phyloP scores from a whole-genome alignment of 768 basidiomycete genomes.

The Lactarius akahatsu region DNA sequence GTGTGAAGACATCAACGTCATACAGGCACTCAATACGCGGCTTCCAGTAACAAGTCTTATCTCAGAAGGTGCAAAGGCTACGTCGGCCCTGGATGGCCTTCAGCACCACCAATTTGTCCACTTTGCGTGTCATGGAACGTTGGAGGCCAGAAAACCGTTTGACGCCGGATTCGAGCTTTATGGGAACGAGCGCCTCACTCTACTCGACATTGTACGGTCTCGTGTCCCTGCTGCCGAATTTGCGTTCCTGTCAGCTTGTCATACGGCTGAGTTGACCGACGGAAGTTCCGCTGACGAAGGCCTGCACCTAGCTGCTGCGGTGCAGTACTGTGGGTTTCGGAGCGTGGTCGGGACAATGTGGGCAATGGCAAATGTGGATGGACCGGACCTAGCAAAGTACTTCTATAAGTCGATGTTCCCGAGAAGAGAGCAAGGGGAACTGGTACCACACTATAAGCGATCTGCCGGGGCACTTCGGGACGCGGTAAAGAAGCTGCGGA shows the following conservation, averaged over 20 bases:
- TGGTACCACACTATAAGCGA: neutral
- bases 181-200: neutral
- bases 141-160: neutral
- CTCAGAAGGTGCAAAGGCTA: neutral
- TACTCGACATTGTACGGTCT: neutral
- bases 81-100: neutral
- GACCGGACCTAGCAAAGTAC: neutral
- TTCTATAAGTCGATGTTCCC: neutral
- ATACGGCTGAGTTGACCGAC: neutral
- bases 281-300: neutral
- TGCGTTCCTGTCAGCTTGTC: neutral
- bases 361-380: neutral
- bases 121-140: neutral
- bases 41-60: neutral
- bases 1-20: neutral
- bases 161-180: neutral
- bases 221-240: neutral
- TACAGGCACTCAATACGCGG: neutral
- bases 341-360: neutral
- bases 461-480: neutral
- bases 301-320: neutral
- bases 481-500: neutral
- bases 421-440: neutral
- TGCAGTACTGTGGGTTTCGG: neutral
- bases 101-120: neutral